Percentiles rank a stretch among this genome's conserved stretches.
Evolutionary conservation across 2,329 filamentous ascomycete genomes (phyloP).

Genomic region (Cercospora canescens): DNA sequence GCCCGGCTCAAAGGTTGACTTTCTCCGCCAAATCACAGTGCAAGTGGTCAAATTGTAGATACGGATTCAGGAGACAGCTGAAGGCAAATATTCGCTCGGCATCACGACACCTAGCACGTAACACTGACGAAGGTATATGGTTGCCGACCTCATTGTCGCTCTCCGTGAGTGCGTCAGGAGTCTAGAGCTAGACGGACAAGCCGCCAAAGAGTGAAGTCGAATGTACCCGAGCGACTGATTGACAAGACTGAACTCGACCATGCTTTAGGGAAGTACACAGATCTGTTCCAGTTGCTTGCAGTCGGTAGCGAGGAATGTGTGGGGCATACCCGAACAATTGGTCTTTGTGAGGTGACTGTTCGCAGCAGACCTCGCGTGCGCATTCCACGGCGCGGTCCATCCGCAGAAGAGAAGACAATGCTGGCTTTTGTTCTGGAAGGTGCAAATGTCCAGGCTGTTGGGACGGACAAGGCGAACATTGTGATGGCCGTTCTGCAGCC

Average conservation of each 20-base stretch:
- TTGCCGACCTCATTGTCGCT: slow-evolving; percentile 23
- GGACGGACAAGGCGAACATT: not conserved
- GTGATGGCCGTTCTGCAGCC: not conserved
- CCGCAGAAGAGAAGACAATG: slow-evolving; percentile 7
- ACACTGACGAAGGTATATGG: slow-evolving; percentile 21
- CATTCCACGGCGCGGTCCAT: slow-evolving; percentile 12
- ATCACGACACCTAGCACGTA: slow-evolving; percentile 4
- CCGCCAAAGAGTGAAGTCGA: slow-evolving; percentile 22
- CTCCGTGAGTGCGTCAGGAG: not conserved
- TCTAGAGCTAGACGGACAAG: slow-evolving; percentile 19
- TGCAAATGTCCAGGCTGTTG: not conserved
- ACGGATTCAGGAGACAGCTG: not conserved
- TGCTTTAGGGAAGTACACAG: slow-evolving; percentile 15
- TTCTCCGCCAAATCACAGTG: not conserved
- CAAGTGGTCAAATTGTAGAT: slow-evolving; percentile 10
- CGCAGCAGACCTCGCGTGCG: slow-evolving; percentile 22
- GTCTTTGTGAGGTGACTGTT: slow-evolving; percentile 26
- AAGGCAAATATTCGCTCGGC: slow-evolving; percentile 7
- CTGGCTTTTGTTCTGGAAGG: slow-evolving; percentile 2
- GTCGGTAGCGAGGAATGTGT: slow-evolving; percentile 31
- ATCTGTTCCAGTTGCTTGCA: slow-evolving; percentile 21
- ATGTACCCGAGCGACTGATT: slow-evolving; percentile 7
- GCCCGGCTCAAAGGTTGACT: not conserved
- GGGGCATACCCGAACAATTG: slow-evolving; percentile 16
- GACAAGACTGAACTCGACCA: slow-evolving; percentile 12